phyloP scores from a whole-genome alignment of 2,329 filamentous ascomycete species.

The Epichloe coenophiala region DNA sequence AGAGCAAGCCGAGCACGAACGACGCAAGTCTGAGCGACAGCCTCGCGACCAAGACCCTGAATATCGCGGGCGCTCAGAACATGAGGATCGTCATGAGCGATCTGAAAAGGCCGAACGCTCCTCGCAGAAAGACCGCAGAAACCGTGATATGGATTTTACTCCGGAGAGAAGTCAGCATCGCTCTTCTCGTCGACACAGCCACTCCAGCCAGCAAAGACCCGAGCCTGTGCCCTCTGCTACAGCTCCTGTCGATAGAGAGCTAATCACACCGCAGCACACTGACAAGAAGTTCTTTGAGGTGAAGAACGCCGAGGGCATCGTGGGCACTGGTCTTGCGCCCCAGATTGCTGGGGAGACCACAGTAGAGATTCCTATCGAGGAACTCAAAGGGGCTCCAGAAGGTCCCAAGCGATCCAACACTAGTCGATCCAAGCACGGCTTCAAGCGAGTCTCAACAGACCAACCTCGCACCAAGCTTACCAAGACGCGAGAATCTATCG shows the following conservation, averaged over 20 bases:
- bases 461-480: conserved; percentile 11
- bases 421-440: conserved; percentile 15
- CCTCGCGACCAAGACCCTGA: conserved; percentile 16
- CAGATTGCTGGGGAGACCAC: conserved; percentile 11
- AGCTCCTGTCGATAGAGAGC: conserved; percentile 13
- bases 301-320: conserved; percentile 23
- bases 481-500: conserved; percentile 10
- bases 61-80: conserved; percentile 8
- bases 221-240: conserved; percentile 17
- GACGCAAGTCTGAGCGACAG: conserved; percentile 32
- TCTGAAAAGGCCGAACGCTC: conserved; percentile 3
- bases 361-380: conserved; percentile 1
- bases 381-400: conserved; percentile 9
- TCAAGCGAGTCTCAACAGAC: conserved; percentile 16
- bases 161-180: conserved; percentile 20
- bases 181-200: conserved; percentile 28
- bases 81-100: conserved; percentile 15
- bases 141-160: conserved; percentile 22
- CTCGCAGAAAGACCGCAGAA: conserved; percentile 11
- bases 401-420: conserved; percentile 17
- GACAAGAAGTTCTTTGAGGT: conserved; percentile 30
- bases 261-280: conserved; percentile 7
- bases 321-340: conserved; percentile 13
- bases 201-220: conserved; percentile 20
- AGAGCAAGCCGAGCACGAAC: conserved; percentile 37